Conservation (phyloP, 73 alveolate species). For the Paramecium tetraurelia region DNA sequence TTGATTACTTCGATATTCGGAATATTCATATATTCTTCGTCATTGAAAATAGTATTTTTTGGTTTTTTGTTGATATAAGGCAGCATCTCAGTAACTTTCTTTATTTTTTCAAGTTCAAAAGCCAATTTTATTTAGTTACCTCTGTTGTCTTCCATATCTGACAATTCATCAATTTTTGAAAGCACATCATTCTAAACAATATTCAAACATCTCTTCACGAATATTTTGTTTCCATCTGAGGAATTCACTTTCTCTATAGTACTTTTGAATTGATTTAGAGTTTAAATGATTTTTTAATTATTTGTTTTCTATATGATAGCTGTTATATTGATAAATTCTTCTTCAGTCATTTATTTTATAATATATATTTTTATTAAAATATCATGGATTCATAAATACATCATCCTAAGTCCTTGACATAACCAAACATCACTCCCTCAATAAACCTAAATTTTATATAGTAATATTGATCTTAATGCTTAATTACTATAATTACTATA, state of each 20-base stretch:
- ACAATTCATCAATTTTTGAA: neutral
- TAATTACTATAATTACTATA: neutral
- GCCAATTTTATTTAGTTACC: neutral
- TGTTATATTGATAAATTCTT: neutral
- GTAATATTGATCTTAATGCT: neutral
- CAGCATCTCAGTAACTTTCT: neutral
- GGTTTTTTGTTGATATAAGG: conserved; percentile 20
- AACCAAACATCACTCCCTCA: neutral
- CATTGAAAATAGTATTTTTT: neutral
- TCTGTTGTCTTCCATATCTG: neutral
- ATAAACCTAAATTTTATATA: neutral
- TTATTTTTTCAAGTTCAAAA: neutral
- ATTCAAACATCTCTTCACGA: neutral
- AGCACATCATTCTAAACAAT: neutral
- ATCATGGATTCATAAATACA: neutral
- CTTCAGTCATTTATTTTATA: neutral
- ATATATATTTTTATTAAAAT: neutral
- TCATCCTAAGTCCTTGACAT: neutral
- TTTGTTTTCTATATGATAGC: neutral
- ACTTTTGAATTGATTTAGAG: neutral
- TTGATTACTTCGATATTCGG: neutral
- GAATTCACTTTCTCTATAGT: neutral
- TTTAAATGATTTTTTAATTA: neutral
- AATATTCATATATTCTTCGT: neutral
- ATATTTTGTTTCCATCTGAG: neutral